These are phyloP conservation scores for Emmonsia crescens DNA, from an alignment of 2,329 filamentous ascomycete species.

Conservation along the genomic window DNA sequence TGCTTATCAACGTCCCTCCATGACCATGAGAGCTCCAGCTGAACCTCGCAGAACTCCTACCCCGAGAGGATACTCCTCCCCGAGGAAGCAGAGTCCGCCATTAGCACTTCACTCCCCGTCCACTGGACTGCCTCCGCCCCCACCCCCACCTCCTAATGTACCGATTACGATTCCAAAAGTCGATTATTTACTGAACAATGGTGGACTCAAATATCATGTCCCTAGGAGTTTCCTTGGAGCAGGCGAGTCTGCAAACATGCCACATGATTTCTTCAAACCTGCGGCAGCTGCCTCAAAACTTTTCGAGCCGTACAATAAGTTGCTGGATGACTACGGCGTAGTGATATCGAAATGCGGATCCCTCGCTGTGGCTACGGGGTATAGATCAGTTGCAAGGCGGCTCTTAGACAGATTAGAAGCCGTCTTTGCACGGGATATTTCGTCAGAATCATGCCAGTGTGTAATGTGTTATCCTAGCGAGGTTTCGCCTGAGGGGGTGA, in stretches of 20 bases:
- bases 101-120: neutral
- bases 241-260: constrained; percentile 44
- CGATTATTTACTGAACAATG: constrained; percentile 84
- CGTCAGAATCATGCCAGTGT: constrained; percentile 73
- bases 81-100: neutral
- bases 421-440: constrained; percentile 87
- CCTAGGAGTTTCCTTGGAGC: constrained; percentile 58
- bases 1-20: constrained; percentile 18
- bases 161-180: constrained; percentile 66
- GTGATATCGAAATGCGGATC: constrained; percentile 79
- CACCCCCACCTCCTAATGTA: constrained; percentile 60
- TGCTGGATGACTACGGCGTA: constrained; percentile 74
- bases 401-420: constrained; percentile 84
- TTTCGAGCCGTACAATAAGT: constrained; percentile 70
- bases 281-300: constrained; percentile 59
- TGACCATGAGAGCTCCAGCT: neutral
- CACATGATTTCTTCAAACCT: constrained; percentile 51
- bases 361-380: constrained; percentile 87
- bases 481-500: constrained; percentile 55
- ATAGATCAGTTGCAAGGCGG: constrained; percentile 83
- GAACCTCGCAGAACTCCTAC: neutral
- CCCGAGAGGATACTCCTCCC: neutral
- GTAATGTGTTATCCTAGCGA: constrained; percentile 67
- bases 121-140: constrained; percentile 47
- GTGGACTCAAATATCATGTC: constrained; percentile 61